A percentile compares a stretch with the other conserved stretches of the same genome.
Evolutionary conservation across 257 asterid genomes (phyloP).

Genomic region (Forsythia viridissima): DNA sequence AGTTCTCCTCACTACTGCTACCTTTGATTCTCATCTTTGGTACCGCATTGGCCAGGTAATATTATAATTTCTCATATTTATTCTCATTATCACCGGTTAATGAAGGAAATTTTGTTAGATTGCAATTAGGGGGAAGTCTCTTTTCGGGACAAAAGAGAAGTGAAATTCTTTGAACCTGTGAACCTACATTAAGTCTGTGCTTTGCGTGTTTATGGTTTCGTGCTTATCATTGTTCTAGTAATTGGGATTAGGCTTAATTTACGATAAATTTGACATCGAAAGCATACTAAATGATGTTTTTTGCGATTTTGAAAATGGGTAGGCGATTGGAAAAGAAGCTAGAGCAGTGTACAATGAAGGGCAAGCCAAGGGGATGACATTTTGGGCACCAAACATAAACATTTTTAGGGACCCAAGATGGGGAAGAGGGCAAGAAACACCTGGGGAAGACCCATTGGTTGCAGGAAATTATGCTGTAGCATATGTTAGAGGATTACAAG

Average conservation of each 20-base stretch:
- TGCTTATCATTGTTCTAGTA: neutral
- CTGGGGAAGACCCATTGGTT: conserved; percentile 78
- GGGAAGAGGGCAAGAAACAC: conserved; percentile 93
- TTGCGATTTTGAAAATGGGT: neutral
- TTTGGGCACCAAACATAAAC: conserved; percentile 87
- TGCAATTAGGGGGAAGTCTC: neutral
- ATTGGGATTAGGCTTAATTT: neutral
- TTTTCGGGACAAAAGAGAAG: neutral
- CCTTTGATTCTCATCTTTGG: conserved; percentile 81
- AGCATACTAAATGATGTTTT: neutral
- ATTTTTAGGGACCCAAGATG: conserved; percentile 84
- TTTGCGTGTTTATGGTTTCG: neutral
- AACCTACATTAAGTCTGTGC: neutral
- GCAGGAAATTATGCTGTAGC: conserved; percentile 59
- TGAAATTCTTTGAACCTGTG: neutral
- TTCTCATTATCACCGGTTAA: neutral
- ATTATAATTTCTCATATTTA: neutral
- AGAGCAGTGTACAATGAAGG: conserved; percentile 77
- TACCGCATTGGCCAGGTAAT: conserved; percentile 75
- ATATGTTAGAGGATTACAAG: conserved; percentile 49
- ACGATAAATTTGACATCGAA: neutral
- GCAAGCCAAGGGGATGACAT: conserved; percentile 78
- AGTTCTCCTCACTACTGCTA: conserved; percentile 80
- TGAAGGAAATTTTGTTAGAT: neutral
- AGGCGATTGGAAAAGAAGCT: conserved; percentile 77